These are phyloP conservation scores for Kodamaea sagamina DNA, from an alignment of 805 yeast species.

Conservation along the genomic window DNA sequence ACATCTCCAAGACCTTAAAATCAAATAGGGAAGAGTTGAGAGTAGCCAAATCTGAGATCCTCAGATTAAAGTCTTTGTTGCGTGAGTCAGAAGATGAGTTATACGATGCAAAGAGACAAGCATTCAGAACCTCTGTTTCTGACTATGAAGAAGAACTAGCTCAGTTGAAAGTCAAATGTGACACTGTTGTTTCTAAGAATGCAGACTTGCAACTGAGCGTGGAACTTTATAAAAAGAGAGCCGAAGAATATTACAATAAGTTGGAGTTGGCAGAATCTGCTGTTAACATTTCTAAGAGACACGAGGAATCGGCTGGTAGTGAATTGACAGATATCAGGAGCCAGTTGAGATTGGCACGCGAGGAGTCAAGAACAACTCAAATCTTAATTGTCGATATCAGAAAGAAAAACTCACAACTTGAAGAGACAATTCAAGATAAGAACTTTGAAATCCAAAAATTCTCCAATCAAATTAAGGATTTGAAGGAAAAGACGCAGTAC, in stretches of 20 bases:
- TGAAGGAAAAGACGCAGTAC: slow-evolving; percentile 59
- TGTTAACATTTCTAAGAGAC: slow-evolving; percentile 59
- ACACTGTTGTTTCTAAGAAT: slow-evolving; percentile 57
- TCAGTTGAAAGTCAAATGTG: slow-evolving; percentile 57
- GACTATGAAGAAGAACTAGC: slow-evolving; percentile 43
- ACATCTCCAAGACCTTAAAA: slow-evolving; percentile 46
- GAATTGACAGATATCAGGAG: slow-evolving; percentile 48
- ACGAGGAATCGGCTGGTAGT: slow-evolving; percentile 53
- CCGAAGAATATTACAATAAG: slow-evolving; percentile 72
- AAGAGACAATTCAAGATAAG: slow-evolving; percentile 56
- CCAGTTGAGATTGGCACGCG: slow-evolving; percentile 49
- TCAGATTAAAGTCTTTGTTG: slow-evolving; percentile 42
- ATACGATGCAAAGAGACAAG: slow-evolving; percentile 44
- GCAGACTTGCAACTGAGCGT: slow-evolving; percentile 54
- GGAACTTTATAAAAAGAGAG: slow-evolving; percentile 64
- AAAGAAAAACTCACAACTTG: slow-evolving; percentile 51
- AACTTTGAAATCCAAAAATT: slow-evolving; percentile 55
- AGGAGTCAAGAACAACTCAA: slow-evolving; percentile 58
- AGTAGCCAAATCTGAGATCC: slow-evolving; percentile 42
- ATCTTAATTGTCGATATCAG: slow-evolving; percentile 53
- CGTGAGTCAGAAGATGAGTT: slow-evolving; percentile 46
- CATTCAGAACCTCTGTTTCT: slow-evolving; percentile 38
- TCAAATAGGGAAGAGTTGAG: slow-evolving; percentile 46
- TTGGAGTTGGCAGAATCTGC: slow-evolving; percentile 80
- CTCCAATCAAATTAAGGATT: slow-evolving; percentile 47